Conservation (phyloP, 2,329 filamentous ascomycete genomes). For the Sclerotinia trifoliorum region DNA sequence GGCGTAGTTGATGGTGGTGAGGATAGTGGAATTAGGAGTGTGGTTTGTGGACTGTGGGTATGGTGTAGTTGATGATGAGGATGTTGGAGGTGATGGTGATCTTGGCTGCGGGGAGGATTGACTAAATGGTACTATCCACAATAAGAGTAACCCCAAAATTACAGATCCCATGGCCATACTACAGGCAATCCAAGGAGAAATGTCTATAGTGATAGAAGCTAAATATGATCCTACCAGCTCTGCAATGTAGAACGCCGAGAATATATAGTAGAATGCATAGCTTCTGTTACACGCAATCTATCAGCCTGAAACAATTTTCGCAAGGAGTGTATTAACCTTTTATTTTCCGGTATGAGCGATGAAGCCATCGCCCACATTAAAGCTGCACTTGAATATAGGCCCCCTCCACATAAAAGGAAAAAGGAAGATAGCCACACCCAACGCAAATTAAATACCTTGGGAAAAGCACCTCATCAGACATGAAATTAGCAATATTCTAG, state of each 20-base stretch:
- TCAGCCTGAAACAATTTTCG: neutral
- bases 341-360: conserved; percentile 32
- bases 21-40: conserved; percentile 9
- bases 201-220: conserved; percentile 36
- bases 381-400: conserved; percentile 36
- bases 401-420: conserved; percentile 37
- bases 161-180: conserved; percentile 33
- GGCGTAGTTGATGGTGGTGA: conserved; percentile 23
- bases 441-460: conserved; percentile 31
- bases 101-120: neutral
- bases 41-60: neutral
- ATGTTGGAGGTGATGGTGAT: neutral
- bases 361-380: conserved; percentile 41
- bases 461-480: conserved; percentile 33
- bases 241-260: conserved; percentile 39
- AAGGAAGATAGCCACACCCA: conserved; percentile 38
- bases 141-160: conserved; percentile 29
- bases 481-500: neutral
- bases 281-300: conserved; percentile 27
- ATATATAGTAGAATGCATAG: conserved; percentile 39
- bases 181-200: conserved; percentile 39
- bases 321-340: conserved; percentile 26
- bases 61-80: neutral
- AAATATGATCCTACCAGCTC: conserved; percentile 37
- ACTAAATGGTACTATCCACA: conserved; percentile 32